Base-by-base conservation (phyloP, 2,329 filamentous ascomycete species). In the Aureobasidium sp. region DNA sequence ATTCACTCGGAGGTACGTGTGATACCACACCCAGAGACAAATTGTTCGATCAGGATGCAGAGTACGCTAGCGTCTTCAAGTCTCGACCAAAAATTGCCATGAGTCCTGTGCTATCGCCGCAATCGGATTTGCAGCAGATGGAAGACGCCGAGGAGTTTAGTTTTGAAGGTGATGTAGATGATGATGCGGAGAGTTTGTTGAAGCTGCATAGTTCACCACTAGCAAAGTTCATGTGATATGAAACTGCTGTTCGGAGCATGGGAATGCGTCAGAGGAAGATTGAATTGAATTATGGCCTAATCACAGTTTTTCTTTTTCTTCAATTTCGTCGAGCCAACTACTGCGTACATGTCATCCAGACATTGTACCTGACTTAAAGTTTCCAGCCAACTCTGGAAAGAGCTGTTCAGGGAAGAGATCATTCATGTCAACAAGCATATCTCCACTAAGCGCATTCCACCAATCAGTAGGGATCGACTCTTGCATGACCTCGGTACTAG, bases 31-130 rank as follows among this genome's bases (percentile, higher is more conserved):
- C 89, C 10, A 79, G 82, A 0, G 87, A 93, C 69, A 82, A 87
- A 65, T 75, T 96, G 44, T 85, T 96, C 32, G 81, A 81, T 16
- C 81, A 86, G 60, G 86, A 90, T 66, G 79, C 82, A 4, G 90
- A 95, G 63, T 89, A 91, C 72, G 87, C 89, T 63, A 88, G 87
- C 30, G 87, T 96, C 1, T 97, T 97, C 72, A 90, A 87, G 75
- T 92, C 89, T 65, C 77, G 92, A 66, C 92, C 92, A 0, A 88
- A 86, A 73, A 85, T 97, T 66, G 86, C 87, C 65, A 83, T 84
- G 11, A 96, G 91, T 71, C 91, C 91, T 36, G 61, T 60, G 2
- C 25, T 63, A n/a, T 54, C 55, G n/a, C 61, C 61, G 14, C 11
- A 27, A 21, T n/a, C 27, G 7, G 47, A 47, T 3, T 10, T n/a